Conservation (phyloP, 805 yeast species). For the Brettanomyces custersianus region DNA sequence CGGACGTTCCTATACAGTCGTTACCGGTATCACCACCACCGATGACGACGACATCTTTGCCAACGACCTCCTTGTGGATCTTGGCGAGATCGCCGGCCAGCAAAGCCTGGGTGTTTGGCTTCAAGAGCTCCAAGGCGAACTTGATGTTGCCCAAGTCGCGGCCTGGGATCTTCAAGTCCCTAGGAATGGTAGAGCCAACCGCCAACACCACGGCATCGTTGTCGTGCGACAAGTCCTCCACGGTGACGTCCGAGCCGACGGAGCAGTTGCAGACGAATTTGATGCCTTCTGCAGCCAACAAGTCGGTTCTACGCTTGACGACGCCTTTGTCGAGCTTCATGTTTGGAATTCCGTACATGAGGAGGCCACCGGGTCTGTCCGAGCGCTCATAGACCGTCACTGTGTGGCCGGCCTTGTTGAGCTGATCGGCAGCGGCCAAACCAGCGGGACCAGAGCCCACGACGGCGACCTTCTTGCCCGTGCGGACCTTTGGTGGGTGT, state of each 20-base stretch:
- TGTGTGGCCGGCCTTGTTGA: constrained; percentile 89
- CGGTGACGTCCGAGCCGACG: constrained; percentile 74
- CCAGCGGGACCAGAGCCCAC: constrained; percentile 98
- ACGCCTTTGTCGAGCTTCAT: constrained; percentile 93
- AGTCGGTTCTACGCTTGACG: constrained; percentile 87
- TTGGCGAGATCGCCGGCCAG: constrained; percentile 73
- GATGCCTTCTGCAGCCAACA: constrained; percentile 85
- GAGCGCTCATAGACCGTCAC: constrained; percentile 91
- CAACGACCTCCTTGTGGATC: constrained; percentile 61
- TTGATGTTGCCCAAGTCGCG: constrained; percentile 84
- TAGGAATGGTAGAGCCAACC: constrained; percentile 93
- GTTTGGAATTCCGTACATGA: constrained; percentile 99
- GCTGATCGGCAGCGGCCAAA: constrained; percentile 92
- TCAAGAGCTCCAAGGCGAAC: constrained; percentile 89
- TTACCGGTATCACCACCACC: constrained; percentile 99
- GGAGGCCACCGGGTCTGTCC: constrained; percentile 92
- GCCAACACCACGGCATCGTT: constrained; percentile 86
- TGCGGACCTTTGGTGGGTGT: constrained; percentile 64
- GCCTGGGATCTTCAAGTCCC: constrained; percentile 92
- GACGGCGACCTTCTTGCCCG: constrained; percentile 78
- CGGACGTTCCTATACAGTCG: constrained; percentile 95
- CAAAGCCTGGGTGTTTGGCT: constrained; percentile 82
- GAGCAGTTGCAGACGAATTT: constrained; percentile 68
- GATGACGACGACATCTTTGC: constrained; percentile 89
- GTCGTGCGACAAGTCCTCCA: constrained; percentile 52